Evolutionary conservation across 192 early-diverging fungal species (phyloP), one percentile per base, ranked within the genome.

Genomic region (Linnemannia elongata): DNA sequence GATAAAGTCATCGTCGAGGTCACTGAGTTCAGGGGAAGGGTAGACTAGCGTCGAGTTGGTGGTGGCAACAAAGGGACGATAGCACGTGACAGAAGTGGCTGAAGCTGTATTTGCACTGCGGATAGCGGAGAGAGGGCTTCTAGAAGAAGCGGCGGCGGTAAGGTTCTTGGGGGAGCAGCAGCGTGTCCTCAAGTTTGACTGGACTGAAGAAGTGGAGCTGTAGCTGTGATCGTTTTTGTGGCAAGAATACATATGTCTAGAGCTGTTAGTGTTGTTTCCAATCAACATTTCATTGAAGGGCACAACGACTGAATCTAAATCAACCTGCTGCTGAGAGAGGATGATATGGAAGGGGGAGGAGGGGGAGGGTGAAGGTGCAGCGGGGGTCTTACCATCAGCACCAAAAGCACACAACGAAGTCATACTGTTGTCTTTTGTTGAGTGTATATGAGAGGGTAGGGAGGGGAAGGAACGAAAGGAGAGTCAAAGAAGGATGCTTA

Each of bases 341-440:
- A 52, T 17, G 47, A 9, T 3, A 1, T 15, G 10, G 12, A 49
- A 49, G 47, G 47, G 49, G 44, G 44, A 44, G 44, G 44, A 44
- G 44, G 44, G 44, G 47, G 49, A 52, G 49, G 18, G 49, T 52
- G 60, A 12, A 66, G 60, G 60, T 66, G 60, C 60, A 66, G 8
- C 12, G 60, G 27, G 60, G 60, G n/a, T 66, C 60, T 66, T 66
- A 66, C 60, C 60, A 66, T 66, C 60, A 66, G 60, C 60, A 66
- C 60, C 60, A 33, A 66, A 33, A 66, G 30, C 60, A 33, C 9
- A 12, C 27, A 4, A 3, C 12, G 30, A 3, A 66, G 30, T 66
- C 60, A 66, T 66, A 15, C 35, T 66, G 60, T 33, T 30, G 20
- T 18, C 8, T 57, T 22, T 54, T 57, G n/a, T 57, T 57, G 55